Conservation (phyloP, 495 filamentous ascomycete genomes). For the Podospora pseudoanserina region DNA sequence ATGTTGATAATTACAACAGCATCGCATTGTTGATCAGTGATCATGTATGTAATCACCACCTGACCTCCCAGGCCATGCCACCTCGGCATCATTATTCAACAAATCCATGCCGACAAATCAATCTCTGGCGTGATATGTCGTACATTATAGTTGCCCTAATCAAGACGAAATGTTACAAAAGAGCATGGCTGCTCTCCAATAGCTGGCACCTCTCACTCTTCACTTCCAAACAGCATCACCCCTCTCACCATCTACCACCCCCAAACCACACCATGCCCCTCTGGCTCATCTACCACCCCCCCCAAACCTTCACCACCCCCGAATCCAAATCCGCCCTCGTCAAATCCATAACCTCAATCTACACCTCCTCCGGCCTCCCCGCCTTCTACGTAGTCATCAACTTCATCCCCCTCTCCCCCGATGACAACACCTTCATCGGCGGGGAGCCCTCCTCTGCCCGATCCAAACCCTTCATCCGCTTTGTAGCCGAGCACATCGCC, state of each 20-base stretch:
- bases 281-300: slow-evolving; percentile 40
- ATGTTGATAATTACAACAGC: slow-evolving; percentile 28
- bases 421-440: slow-evolving; percentile 27
- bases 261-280: slow-evolving; percentile 30
- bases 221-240: neutral
- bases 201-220: too few species aligned
- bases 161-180: too few species aligned
- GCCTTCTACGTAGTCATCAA: slow-evolving; percentile 39
- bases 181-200: too few species aligned
- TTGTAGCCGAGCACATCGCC: slow-evolving; percentile 35
- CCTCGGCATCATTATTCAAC: neutral
- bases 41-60: slow-evolving; percentile 8
- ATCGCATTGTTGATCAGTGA: slow-evolving; percentile 5
- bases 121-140: neutral
- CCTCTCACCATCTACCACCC: neutral
- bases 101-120: neutral
- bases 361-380: slow-evolving; percentile 34
- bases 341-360: slow-evolving; percentile 28
- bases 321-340: slow-evolving; percentile 28
- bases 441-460: slow-evolving; percentile 21
- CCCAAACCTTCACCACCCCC: slow-evolving; percentile 25
- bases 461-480: slow-evolving; percentile 32
- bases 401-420: slow-evolving; percentile 29
- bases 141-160: too few species aligned
- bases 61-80: neutral